These are phyloP conservation scores for Sporothrix pseudoabietina DNA, from an alignment of 2,329 filamentous ascomycete species.

Conservation along the genomic window DNA sequence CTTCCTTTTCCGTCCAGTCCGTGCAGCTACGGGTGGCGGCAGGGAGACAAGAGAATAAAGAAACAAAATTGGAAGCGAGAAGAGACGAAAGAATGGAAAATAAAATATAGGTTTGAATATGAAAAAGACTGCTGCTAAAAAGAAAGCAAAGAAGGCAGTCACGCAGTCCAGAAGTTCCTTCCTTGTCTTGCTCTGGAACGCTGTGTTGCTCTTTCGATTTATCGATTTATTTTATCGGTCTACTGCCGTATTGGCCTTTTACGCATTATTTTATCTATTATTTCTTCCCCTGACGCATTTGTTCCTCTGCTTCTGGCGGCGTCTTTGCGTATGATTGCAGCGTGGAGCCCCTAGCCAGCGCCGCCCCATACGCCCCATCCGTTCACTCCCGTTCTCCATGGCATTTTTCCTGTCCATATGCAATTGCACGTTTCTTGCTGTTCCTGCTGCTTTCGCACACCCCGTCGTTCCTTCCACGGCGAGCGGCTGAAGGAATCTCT, in stretches of 20 bases:
- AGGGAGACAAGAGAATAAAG: not conserved
- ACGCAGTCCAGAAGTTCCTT: not conserved
- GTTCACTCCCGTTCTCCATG: conserved; percentile 6
- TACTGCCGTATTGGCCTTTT: not conserved
- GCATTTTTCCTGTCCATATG: conserved; percentile 18
- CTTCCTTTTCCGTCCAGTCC: conserved; percentile 25
- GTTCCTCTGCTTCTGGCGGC: conserved; percentile 5
- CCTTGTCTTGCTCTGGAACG: conserved; percentile 7
- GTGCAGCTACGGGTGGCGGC: not conserved
- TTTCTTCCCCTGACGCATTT: conserved; percentile 20
- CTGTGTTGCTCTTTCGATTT: conserved; percentile 12
- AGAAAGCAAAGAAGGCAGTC: not conserved
- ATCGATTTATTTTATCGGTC: not conserved
- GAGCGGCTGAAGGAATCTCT: conserved; percentile 13
- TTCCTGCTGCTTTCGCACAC: not conserved
- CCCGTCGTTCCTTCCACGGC: conserved; percentile 6
- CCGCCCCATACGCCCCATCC: conserved; percentile 20
- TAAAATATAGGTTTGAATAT: not conserved
- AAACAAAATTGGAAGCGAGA: not conserved
- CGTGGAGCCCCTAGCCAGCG: conserved; percentile 23
- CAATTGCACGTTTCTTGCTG: conserved; percentile 20
- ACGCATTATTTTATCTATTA: not conserved
- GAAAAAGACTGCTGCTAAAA: not conserved
- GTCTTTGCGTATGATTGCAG: conserved; percentile 15
- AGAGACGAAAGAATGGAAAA: not conserved